Evolutionary conservation across 2,329 filamentous ascomycete genomes (phyloP), one percentile per base, ranked within the genome.

Genomic region (Aspergillus pseudonomiae): DNA sequence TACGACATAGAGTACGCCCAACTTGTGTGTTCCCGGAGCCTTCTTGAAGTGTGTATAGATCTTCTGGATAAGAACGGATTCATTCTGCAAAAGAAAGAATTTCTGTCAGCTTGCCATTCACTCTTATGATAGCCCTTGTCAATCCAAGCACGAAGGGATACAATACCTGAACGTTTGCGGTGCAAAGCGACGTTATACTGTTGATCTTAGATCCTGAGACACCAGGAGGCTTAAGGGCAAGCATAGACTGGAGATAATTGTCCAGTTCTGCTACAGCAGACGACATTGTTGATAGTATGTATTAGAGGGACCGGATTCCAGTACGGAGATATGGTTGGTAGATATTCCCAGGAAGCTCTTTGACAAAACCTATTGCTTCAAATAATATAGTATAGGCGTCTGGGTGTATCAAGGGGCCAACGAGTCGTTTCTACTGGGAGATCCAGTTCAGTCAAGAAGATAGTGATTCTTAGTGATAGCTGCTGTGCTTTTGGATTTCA

Each of bases 1-100:
- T 94, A 99, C 92, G 83, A 98, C 94, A 89, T 99, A 99, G 83
- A 99, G 90, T 77, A 97, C 94, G 82, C 95, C 95, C 80, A 99
- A 87, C 83, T 99, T 99, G 87, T 99, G 94, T 78, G 93, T 96
- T 78, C 89, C 89, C 65, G 93, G 92, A 71, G 94, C 90, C 81
- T 95, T 96, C 81, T 96, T 97, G 86, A 98, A 96, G 76, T 97
- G 94, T 70, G 94, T 96, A 82, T 92, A 97, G 75, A 99, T 91
- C 79, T 96, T 97, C 79, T 97, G 93, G 73, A 98, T 92, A 75
- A 99, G 89, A 73, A 94, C 89, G 60, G 93, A 95, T 83, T 98
- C 94, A 80, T 91, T 94, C 95, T 97, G 82, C 67, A 28, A 16
- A 24, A 64, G 45, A 59, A 75, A 73, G 63, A 63, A 57, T 64